These are phyloP conservation scores for Micractinium conductrix DNA, from an alignment of 139 green algal genomes.

Conservation along the genomic window DNA sequence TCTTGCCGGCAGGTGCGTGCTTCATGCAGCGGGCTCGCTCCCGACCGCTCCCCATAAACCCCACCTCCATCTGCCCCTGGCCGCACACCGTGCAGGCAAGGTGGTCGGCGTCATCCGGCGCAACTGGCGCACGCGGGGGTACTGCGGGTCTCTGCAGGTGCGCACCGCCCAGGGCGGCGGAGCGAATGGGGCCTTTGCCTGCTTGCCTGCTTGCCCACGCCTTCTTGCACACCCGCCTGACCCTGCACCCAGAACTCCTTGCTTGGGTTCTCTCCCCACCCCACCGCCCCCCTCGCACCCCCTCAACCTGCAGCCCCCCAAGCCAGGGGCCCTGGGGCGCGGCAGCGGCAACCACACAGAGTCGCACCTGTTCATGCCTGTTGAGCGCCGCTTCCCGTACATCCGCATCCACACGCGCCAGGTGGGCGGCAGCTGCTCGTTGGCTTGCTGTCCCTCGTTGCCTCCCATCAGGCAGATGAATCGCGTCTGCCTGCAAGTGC, in stretches of 20 bases:
- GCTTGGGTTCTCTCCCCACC: neutral
- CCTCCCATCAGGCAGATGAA: too few relatives aligned
- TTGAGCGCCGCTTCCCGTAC: constrained; percentile 81
- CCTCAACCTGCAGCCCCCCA: neutral
- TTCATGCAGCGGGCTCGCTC: too few relatives aligned
- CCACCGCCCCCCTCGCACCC: neutral
- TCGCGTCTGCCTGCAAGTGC: too few relatives aligned
- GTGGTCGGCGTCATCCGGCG: constrained; percentile 86
- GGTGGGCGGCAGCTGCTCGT: constrained; percentile 2
- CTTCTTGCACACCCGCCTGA: neutral
- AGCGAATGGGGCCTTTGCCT: neutral
- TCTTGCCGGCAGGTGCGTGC: too few relatives aligned
- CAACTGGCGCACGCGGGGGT: constrained; percentile 82
- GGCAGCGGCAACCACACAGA: constrained; percentile 29
- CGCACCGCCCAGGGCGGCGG: too few relatives aligned
- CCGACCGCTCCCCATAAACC: too few relatives aligned
- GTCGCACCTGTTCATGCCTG: constrained; percentile 78
- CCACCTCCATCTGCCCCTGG: too few relatives aligned
- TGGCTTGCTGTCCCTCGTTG: too few relatives aligned
- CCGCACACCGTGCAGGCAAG: constrained; percentile 65
- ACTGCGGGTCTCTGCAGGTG: constrained; percentile 74
- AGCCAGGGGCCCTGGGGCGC: neutral
- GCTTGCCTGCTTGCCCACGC: neutral
- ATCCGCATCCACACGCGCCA: constrained; percentile 92
- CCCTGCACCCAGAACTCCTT: neutral